These are phyloP conservation scores for Colletotrichum melonis DNA, from an alignment of 2,329 filamentous ascomycete species.

Conservation along the genomic window DNA sequence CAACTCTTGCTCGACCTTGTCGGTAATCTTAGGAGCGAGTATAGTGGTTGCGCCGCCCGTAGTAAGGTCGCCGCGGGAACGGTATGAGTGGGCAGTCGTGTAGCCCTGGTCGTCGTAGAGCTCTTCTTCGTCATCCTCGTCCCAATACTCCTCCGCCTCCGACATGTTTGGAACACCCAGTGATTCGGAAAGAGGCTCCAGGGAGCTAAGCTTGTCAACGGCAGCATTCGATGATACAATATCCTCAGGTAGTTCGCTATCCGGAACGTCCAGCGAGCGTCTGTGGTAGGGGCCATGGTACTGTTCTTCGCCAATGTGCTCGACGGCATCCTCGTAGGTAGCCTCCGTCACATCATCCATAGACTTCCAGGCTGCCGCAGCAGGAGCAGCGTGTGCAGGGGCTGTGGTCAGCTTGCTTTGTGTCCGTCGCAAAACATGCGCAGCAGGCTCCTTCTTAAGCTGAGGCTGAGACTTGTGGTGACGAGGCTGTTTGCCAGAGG, in stretches of 20 bases:
- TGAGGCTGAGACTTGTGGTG: slow-evolving; percentile 67
- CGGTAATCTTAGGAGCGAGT: slow-evolving; percentile 78
- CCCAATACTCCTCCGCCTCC: slow-evolving; percentile 77
- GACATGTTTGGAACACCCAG: slow-evolving; percentile 38
- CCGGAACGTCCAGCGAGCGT: slow-evolving; percentile 19
- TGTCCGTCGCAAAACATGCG: slow-evolving; percentile 53
- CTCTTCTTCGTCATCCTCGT: slow-evolving; percentile 77
- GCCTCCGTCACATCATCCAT: slow-evolving; percentile 53
- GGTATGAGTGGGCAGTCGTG: slow-evolving; percentile 79
- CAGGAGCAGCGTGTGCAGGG: not conserved
- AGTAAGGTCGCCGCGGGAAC: slow-evolving; percentile 76
- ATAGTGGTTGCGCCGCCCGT: slow-evolving; percentile 65
- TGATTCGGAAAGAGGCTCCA: slow-evolving; percentile 25
- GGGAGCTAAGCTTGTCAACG: not conserved
- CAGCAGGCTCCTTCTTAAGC: slow-evolving; percentile 52
- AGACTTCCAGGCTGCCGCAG: slow-evolving; percentile 25
- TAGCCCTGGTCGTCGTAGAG: slow-evolving; percentile 76
- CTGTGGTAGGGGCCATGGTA: slow-evolving; percentile 22
- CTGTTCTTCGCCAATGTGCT: slow-evolving; percentile 48
- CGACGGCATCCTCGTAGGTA: slow-evolving; percentile 58
- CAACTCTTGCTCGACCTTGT: slow-evolving; percentile 78
- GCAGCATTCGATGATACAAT: slow-evolving; percentile 6
- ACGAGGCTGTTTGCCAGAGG: slow-evolving; percentile 48
- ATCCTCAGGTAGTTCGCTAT: slow-evolving; percentile 10
- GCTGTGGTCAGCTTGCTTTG: slow-evolving; percentile 53